Evolutionary conservation across 2,329 filamentous ascomycete species (phyloP).

Genomic region (Exophiala sp.): DNA sequence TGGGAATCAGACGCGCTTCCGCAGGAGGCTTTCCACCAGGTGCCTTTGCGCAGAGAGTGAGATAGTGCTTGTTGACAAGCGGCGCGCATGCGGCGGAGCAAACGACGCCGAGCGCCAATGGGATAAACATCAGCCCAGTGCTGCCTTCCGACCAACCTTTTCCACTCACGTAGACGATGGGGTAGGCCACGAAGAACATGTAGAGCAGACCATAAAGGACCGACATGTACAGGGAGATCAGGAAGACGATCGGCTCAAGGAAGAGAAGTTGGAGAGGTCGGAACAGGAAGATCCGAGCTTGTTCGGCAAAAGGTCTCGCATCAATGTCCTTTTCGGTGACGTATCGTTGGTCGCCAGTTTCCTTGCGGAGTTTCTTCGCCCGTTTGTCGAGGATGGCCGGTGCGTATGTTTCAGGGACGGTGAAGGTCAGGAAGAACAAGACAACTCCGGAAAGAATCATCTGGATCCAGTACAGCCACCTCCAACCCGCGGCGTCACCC

Average conservation of each 20-base stretch:
- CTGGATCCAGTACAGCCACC: conserved; percentile 84
- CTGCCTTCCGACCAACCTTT: conserved; percentile 70
- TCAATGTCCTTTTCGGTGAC: conserved; percentile 80
- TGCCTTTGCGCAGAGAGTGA: conserved; percentile 56
- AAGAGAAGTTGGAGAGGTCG: conserved; percentile 83
- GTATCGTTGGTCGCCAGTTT: conserved; percentile 60
- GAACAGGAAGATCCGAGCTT: conserved; percentile 66
- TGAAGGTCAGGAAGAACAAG: conserved; percentile 74
- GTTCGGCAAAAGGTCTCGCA: conserved; percentile 60
- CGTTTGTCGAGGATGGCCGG: conserved; percentile 67
- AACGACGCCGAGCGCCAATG: conserved; percentile 69
- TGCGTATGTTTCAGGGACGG: conserved; percentile 84
- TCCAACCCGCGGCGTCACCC: conserved; percentile 63
- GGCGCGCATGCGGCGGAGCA: conserved; percentile 62
- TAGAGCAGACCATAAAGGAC: conserved; percentile 59
- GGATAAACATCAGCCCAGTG: conserved; percentile 83
- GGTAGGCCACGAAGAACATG: conserved; percentile 49
- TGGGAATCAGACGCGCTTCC: conserved; percentile 71
- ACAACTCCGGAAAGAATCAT: conserved; percentile 65
- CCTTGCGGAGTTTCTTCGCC: conserved; percentile 64
- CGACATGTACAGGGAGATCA: conserved; percentile 79
- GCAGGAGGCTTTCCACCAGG: conserved; percentile 64
- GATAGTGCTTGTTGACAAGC: conserved; percentile 74
- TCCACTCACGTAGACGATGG: conserved; percentile 67
- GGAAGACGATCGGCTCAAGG: conserved; percentile 74